Evolutionary conservation across 371 early-diverging fungal species (phyloP), one percentile per base, ranked within the genome.

Genomic region (Thermomucor indicae-seudaticae): DNA sequence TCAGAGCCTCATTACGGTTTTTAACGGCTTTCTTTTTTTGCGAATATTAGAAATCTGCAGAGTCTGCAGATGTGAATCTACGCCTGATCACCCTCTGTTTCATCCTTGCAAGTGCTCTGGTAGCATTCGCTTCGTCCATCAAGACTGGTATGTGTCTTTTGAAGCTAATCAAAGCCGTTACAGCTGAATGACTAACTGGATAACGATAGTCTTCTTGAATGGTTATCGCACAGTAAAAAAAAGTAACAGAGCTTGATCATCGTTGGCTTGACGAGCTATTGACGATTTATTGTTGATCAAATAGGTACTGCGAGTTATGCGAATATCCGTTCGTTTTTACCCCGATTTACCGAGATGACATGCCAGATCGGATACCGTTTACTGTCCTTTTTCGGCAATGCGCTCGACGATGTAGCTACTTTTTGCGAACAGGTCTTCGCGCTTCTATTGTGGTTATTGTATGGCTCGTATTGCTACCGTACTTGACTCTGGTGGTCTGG

Each of bases 21-120:
- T 30, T 10, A 28, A 31, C 25, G 25, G 14, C 12, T 8, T 20
- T 8, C 14, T 45, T 38, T 17, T 17, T 40, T 27, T n/a, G 31
- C 32, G 6, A n/a, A 30, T 3, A 24, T 31, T 49, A 64, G 81
- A 83, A 51, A 85, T 92, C 47, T 95, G 95, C 71, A 84, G 95
- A 51, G 92, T 95, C 28, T 95, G 95, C 55, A 88, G 95, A 32
- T 72, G 78, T 39, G 88, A 85, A 43, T 85, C 72, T 11, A 85
- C 89, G 16, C 64, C 67, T 4, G 86, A 85, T n/a, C 81, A 88
- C 42, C 93, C 92, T 19, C 73, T 95, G 35, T 92, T 82, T 65
- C 79, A 89, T 65, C 95, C 95, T 3, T 95, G 95, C 68, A 87
- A 86, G 64, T 95, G 95, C 72, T 84, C 91, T 14, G 93, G 93